Evolutionary conservation across 2,329 filamentous ascomycete species (phyloP), one percentile per base, ranked within the genome.

Genomic region (Monosporascus sp.): DNA sequence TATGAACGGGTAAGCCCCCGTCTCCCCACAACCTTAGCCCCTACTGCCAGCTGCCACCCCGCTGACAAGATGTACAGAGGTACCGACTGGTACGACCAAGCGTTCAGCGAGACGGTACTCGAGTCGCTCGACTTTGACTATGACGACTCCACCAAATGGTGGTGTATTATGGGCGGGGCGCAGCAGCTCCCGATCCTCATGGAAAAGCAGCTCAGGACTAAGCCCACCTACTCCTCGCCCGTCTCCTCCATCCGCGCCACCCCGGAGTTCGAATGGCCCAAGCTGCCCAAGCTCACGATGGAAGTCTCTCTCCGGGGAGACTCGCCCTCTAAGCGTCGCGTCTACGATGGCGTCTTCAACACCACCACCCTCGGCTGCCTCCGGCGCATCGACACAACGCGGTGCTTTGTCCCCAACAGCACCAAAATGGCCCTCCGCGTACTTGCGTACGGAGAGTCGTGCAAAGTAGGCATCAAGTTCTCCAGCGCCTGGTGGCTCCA

Each of bases 381-480:
- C 36, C 59, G 61, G 45, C 57, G 57, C 15, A 70, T 72, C 50
- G 61, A 71, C 52, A 53, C 66, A 3, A 52, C 36, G 6, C 52
- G 56, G 11, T 44, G 57, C 14, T 51, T 54, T n/a, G 47, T 71
- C 11, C 47, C 52, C 46, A 60, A 56, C 25, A 51, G 52, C 17
- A 62, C 62, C 49, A 66, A 66, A 27, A 36, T 54, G 11, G 70
- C 68, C 6, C 65, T 70, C 44, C 66, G 70, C 11, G 52, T 52
- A 7, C 60, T 72, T 3, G 49, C 52, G 24, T 72, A 72, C 53
- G 65, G 57, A 45, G 54, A 55, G 20, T 61, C 68, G 6, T 54
- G 52, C 54, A 73, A 73, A 51, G 63, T 72, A 7, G 69, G 54
- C 24, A 65, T 73, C 51, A 65, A 67, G 31, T 73, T 72, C 60